Evolutionary conservation across 2,329 filamentous ascomycete species (phyloP).

Genomic region (Clonostachys chloroleuca): DNA sequence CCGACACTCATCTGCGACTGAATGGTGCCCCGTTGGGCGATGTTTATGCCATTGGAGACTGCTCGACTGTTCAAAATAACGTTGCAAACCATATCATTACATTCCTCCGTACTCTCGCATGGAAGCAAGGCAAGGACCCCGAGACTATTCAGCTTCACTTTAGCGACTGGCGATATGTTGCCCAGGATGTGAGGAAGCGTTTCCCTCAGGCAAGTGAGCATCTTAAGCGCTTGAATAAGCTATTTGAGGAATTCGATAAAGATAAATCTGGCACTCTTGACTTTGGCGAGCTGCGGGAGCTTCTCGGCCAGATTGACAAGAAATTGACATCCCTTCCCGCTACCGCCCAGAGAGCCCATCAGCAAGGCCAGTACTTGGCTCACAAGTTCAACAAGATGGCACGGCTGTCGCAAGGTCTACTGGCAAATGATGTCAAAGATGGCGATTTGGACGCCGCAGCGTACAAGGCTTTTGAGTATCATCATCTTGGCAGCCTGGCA

Average conservation of each 20-base stretch:
- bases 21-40: constrained; percentile 87
- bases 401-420: constrained; percentile 68
- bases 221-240: constrained; percentile 81
- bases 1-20: constrained; percentile 86
- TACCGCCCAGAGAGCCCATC: constrained; percentile 92
- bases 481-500: constrained; percentile 83
- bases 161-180: constrained; percentile 81
- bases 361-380: constrained; percentile 90
- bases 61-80: constrained; percentile 96
- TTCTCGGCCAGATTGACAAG: constrained; percentile 87
- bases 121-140: constrained; percentile 87
- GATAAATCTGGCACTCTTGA: constrained; percentile 91
- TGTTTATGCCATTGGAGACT: constrained; percentile 95
- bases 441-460: constrained; percentile 89
- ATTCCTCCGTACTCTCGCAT: constrained; percentile 85
- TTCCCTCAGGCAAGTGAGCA: constrained; percentile 91
- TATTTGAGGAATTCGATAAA: constrained; percentile 89
- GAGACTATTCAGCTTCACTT: constrained; percentile 85
- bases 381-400: constrained; percentile 93
- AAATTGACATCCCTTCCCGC: constrained; percentile 94
- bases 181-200: constrained; percentile 75
- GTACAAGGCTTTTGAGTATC: constrained; percentile 94
- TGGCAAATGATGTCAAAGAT: constrained; percentile 75
- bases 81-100: constrained; percentile 85
- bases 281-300: constrained; percentile 84